Evolutionary conservation across 345 rosid species (phyloP), one percentile per base, ranked within the genome.

Genomic region (Citrus australasica): DNA sequence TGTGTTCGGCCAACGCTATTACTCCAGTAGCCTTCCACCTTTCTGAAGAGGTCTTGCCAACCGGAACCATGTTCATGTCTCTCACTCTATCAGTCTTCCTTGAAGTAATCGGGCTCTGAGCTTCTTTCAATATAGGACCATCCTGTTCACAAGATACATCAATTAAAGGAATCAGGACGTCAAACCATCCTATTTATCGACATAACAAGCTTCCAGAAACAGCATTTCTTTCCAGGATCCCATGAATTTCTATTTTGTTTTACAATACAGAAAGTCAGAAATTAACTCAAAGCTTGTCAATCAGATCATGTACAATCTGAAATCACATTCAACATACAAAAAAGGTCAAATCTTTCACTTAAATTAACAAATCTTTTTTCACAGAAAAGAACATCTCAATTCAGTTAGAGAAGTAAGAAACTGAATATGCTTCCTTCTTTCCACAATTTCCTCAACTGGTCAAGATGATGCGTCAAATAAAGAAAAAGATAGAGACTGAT

Each of bases 11-110:
- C 74, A 95, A 83, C 8, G 89, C 94, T 73, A 92, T 65, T 27
- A 93, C 91, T 77, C 97, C 94, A 11, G 98, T 95, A 40, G 87
- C 80, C 76, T 90, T 91, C 98, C 98, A 93, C 75, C 93, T 82
- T 69, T 82, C 90, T 79, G 82, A 69, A 9, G 89, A 80, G 25
- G 76, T 86, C 86, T 90, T 90, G 80, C 89, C 88, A 40, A 89
- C 67, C 30, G 66, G 53, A 72, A 82, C 80, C 22, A 25, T 83
- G 72, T 81, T 69, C 76, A 76, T 87, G 35, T 65, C 82, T 17
- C 85, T 68, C 8, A 69, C 59, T 71, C 2, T 46, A 70, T 56
- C 76, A 53, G 11, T 55, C 17, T 83, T 74, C 82, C 98, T 90
- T 67, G 80, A 78, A 82, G 91, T 87, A 27, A 86, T 85, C 69